Evolutionary conservation across 2,329 filamentous ascomycete species (phyloP), one percentile per base, ranked within the genome.

Genomic region (Myriosclerotinia scirpicola): DNA sequence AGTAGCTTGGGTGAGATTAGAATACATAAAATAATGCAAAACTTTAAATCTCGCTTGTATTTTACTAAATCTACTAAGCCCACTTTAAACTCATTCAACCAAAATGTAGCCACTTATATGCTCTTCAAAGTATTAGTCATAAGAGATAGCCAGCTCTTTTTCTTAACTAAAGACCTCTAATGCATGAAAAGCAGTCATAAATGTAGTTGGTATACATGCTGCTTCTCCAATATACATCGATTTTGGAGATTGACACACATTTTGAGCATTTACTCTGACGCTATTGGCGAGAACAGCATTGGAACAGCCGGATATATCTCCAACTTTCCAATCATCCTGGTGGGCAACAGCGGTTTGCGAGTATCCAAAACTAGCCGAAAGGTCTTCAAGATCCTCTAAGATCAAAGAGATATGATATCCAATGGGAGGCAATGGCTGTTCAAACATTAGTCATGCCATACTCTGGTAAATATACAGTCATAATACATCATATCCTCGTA

Each of bases 361-460:
- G 17, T 52, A 12, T 3, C 48, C 22, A 52, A 52, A 52, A 52
- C n/a, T 5, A 52, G 20, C 77, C 77, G 40, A 78, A 71, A 30
- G 73, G 68, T 0, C 68, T 54, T 20, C 71, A 78, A 9, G 78
- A 77, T 4, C 78, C 79, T 0, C 72, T 74, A 54, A 79, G 76
- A 67, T 80, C 76, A 69, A 78, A 80, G 64, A 77, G 77, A 67
- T 79, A 79, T 1, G 77, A 79, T 26, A 80, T 71, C 1, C 79
- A 72, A 71, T 80, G 80, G 7, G 78, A 73, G n/a, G 78, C 40
- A 2, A 81, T 75, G 7, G 71, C 72, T 7, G 69, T 65, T 2
- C 69, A 71, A 3, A 71, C 72, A 1, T 80, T 79, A 0, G 75
- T 78, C 12, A 56, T 60, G 2, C 36, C 20, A 44, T 65, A 65